phyloP scores from a whole-genome alignment of 495 filamentous ascomycete genomes.

The Podospora pseudoanserina region DNA sequence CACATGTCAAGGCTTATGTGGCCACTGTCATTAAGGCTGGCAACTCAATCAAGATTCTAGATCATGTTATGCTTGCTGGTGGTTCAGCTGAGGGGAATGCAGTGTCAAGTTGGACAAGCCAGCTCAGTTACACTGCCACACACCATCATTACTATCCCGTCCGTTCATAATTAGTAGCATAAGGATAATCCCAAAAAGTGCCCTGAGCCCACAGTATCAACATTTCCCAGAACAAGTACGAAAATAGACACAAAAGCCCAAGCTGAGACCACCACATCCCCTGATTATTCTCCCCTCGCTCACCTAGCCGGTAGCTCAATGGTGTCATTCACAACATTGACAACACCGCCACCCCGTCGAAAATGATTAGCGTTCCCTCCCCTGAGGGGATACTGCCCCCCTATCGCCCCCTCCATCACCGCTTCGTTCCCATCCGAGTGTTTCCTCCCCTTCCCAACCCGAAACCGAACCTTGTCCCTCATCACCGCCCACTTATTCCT shows the following conservation, averaged over 20 bases:
- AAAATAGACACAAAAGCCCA: neutral
- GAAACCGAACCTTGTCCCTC: slow-evolving; percentile 15
- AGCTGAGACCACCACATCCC: neutral
- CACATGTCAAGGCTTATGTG: too few species aligned
- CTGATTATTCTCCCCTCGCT: neutral
- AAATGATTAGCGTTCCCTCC: neutral
- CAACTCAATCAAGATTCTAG: neutral
- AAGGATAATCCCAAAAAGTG: neutral
- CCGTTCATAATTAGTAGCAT: neutral
- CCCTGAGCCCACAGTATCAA: neutral
- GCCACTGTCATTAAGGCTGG: too few species aligned
- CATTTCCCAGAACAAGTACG: neutral
- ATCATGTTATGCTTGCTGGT: neutral
- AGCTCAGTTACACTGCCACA: slow-evolving; percentile 9
- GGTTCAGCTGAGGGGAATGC: neutral
- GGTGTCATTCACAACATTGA: neutral
- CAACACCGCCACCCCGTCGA: neutral
- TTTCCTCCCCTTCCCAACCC: slow-evolving; percentile 5
- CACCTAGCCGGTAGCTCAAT: neutral
- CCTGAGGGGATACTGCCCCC: neutral
- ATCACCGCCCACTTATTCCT: slow-evolving; percentile 29
- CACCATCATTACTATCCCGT: neutral
- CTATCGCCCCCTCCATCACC: neutral
- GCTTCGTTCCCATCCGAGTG: neutral
- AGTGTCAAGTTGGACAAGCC: neutral